Evolutionary conservation across 768 basidiomycete species (phyloP).

Genomic region (Auricularia cornea): DNA sequence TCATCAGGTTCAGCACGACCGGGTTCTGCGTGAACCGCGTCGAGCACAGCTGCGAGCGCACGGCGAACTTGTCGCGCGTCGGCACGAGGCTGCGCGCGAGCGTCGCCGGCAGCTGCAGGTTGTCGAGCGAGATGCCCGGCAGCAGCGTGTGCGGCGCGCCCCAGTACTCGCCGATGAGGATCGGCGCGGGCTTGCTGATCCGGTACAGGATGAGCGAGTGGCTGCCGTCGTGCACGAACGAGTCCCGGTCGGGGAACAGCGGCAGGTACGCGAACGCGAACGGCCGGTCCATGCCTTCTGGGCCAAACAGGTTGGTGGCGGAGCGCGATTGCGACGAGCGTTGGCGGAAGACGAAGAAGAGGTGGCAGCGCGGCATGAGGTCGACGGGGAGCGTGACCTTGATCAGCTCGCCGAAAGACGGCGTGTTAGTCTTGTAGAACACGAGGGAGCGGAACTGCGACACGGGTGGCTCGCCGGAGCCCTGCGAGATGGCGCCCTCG

Average conservation of each 20-base stretch:
- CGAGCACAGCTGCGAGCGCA: slow-evolving; percentile 87
- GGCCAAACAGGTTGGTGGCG: slow-evolving; percentile 19
- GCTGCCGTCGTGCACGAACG: slow-evolving; percentile 84
- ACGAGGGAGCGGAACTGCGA: slow-evolving; percentile 86
- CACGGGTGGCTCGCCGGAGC: slow-evolving; percentile 75
- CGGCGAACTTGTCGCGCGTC: slow-evolving; percentile 65
- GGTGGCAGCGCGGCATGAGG: slow-evolving; percentile 69
- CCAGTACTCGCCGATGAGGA: slow-evolving; percentile 66
- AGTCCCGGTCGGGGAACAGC: slow-evolving; percentile 62
- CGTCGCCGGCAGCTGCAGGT: slow-evolving; percentile 47
- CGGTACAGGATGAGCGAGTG: slow-evolving; percentile 80
- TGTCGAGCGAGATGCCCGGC: slow-evolving; percentile 52
- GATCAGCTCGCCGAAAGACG: slow-evolving; percentile 88
- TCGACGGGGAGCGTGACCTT: slow-evolving; percentile 71
- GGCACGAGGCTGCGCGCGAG: slow-evolving; percentile 59
- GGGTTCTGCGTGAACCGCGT: slow-evolving; percentile 88
- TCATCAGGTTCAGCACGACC: slow-evolving; percentile 68
- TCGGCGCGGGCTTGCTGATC: slow-evolving; percentile 58
- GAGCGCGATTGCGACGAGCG: slow-evolving; percentile 20
- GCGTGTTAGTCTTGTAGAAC: slow-evolving; percentile 78
- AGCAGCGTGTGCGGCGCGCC: slow-evolving; percentile 53
- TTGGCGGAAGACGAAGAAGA: slow-evolving; percentile 91
- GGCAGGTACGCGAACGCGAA: slow-evolving; percentile 94
- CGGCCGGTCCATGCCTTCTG: slow-evolving; percentile 53
- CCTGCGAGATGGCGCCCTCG: slow-evolving; percentile 68